These are phyloP conservation scores for Rickenella mellea DNA, from an alignment of 768 basidiomycete species.

Conservation along the genomic window DNA sequence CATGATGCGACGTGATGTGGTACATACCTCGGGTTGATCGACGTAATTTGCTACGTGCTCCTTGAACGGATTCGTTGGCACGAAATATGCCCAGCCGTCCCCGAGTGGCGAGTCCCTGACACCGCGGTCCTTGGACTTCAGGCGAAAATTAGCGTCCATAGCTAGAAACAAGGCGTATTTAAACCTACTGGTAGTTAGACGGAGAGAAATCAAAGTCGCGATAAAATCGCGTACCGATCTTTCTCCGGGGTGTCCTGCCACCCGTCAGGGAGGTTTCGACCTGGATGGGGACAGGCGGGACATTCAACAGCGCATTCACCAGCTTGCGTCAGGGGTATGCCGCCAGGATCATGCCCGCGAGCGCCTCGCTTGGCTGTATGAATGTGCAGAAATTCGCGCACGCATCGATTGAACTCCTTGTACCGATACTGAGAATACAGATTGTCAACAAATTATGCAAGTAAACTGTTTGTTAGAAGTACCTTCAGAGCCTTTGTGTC, in stretches of 20 bases:
- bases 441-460: not conserved
- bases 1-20: not conserved
- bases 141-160: slow-evolving; percentile 3
- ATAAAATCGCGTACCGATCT: too few species aligned
- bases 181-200: too few species aligned
- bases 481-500: not conserved
- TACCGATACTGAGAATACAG: slow-evolving; percentile 5
- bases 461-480: not conserved
- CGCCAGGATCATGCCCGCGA: slow-evolving; percentile 12
- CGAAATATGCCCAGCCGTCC: slow-evolving; percentile 17
- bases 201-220: too few species aligned
- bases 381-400: slow-evolving; percentile 13
- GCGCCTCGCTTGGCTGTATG: slow-evolving; percentile 13
- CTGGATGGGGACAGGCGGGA: slow-evolving; percentile 22
- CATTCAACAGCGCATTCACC: slow-evolving; percentile 18
- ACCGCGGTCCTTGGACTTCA: slow-evolving; percentile 3
- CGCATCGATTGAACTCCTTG: slow-evolving; percentile 7
- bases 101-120: slow-evolving; percentile 14
- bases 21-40: slow-evolving; percentile 13
- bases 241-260: too few species aligned
- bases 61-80: slow-evolving; percentile 13
- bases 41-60: slow-evolving; percentile 6
- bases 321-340: slow-evolving; percentile 1
- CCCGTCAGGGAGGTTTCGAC: too few species aligned
- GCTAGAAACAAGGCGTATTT: too few species aligned